These are phyloP conservation scores for Dothidotthia symphoricarpi DNA, from an alignment of 2,329 filamentous ascomycete genomes.

Conservation along the genomic window DNA sequence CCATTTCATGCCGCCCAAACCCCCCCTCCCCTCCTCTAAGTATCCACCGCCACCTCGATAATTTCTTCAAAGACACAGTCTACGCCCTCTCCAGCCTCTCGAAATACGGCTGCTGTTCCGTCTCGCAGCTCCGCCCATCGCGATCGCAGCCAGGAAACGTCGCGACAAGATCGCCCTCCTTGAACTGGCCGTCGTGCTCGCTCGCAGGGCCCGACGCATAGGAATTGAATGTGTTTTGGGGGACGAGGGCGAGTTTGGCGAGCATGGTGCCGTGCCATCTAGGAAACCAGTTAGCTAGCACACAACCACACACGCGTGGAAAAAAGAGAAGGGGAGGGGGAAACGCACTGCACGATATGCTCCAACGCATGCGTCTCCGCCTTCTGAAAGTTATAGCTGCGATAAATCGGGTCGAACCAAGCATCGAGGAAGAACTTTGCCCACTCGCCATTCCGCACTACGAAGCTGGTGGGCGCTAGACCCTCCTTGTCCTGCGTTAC, in stretches of 20 bases:
- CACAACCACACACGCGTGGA: background rate
- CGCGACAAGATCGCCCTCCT: slow-evolving; percentile 81
- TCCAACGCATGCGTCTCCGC: slow-evolving; percentile 87
- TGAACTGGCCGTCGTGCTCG: slow-evolving; percentile 58
- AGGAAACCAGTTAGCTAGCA: slow-evolving; percentile 40
- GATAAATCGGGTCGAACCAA: slow-evolving; percentile 94
- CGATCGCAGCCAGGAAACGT: slow-evolving; percentile 71
- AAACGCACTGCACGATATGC: slow-evolving; percentile 51
- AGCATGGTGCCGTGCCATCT: slow-evolving; percentile 98
- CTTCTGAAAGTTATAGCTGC: slow-evolving; percentile 94
- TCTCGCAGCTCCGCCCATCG: slow-evolving; percentile 63
- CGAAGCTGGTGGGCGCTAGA: slow-evolving; percentile 71
- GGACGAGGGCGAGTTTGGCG: slow-evolving; percentile 83
- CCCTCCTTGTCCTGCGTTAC: slow-evolving; percentile 83
- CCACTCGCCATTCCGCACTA: slow-evolving; percentile 84
- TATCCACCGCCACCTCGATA: no score
- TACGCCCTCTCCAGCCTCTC: slow-evolving; percentile 28
- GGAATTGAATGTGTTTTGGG: slow-evolving; percentile 78
- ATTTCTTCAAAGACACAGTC: no score
- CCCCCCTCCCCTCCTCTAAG: no score
- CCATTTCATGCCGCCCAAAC: no score
- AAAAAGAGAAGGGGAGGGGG: background rate
- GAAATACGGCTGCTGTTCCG: slow-evolving; percentile 62
- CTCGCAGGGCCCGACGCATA: slow-evolving; percentile 56
- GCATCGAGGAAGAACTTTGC: slow-evolving; percentile 88